A percentile compares a stretch with the other conserved stretches of the same genome.
phyloP scores from a whole-genome alignment of 768 basidiomycete species.

The Podaxis sp. region DNA sequence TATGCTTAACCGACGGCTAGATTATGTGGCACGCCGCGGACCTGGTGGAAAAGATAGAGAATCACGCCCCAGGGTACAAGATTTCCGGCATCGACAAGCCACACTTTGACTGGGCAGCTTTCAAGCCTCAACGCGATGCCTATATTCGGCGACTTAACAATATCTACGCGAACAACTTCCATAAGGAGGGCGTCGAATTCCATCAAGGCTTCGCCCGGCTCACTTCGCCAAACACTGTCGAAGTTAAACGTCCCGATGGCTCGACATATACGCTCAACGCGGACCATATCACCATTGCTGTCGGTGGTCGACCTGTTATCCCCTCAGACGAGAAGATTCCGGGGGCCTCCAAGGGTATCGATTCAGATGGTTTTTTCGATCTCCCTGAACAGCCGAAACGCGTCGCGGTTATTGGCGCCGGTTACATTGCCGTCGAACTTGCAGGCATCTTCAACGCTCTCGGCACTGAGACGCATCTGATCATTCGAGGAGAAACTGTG shows the following conservation, averaged over 20 bases:
- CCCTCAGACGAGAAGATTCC: conserved; percentile 82
- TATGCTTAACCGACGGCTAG: conserved; percentile 36
- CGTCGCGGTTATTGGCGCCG: conserved; percentile 93
- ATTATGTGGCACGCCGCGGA: conserved; percentile 99
- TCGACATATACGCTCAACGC: conserved; percentile 69
- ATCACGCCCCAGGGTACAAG: conserved; percentile 73
- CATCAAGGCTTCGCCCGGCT: conserved; percentile 79
- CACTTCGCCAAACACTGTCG: conserved; percentile 63
- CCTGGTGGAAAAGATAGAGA: conserved; percentile 78
- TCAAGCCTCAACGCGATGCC: conserved; percentile 94
- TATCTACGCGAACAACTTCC: conserved; percentile 89
- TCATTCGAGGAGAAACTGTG: conserved; percentile 89
- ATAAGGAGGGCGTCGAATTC: conserved; percentile 84
- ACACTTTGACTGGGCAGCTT: conserved; percentile 84
- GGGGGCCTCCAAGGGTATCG: conserved; percentile 87
- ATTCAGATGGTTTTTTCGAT: conserved; percentile 96
- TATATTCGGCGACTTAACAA: conserved; percentile 89
- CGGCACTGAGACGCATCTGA: conserved; percentile 87
- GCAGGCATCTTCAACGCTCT: conserved; percentile 92
- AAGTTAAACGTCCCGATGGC: conserved; percentile 72
- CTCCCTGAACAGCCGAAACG: conserved; percentile 88
- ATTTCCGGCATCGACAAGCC: conserved; percentile 58
- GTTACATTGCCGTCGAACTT: conserved; percentile 97
- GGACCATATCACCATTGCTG: conserved; percentile 80
- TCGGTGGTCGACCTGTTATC: conserved; percentile 81